Conservation (phyloP, 2,329 filamentous ascomycete genomes). For the Hypoxylon sp. region DNA sequence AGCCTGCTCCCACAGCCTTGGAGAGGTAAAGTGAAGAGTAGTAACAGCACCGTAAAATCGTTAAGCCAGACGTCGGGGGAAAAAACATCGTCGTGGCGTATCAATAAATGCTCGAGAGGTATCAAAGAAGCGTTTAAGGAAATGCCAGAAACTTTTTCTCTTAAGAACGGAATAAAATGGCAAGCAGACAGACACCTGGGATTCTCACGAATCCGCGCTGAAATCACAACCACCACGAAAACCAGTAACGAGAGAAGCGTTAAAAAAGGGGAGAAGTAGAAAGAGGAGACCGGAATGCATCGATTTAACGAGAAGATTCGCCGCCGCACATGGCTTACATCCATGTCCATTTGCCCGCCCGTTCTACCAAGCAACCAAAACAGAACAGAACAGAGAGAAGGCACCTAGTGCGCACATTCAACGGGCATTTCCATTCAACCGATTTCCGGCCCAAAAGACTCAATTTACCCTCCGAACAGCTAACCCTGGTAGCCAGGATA, state of each 20-base stretch:
- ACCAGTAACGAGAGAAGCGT: slow-evolving; percentile 33
- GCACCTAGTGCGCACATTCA: slow-evolving; percentile 27
- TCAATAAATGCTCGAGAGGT: slow-evolving; percentile 52
- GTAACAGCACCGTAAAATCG: slow-evolving; percentile 46
- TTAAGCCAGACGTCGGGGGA: slow-evolving; percentile 44
- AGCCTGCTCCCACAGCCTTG: slow-evolving; percentile 39
- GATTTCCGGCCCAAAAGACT: slow-evolving; percentile 22
- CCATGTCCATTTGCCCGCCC: slow-evolving; percentile 12
- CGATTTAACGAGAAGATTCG: slow-evolving; percentile 36
- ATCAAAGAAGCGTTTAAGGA: slow-evolving; percentile 52
- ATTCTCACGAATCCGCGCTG: slow-evolving; percentile 40
- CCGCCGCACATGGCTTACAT: slow-evolving; percentile 31
- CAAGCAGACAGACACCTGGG: slow-evolving; percentile 41
- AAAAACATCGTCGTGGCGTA: slow-evolving; percentile 45
- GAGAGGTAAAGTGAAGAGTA: slow-evolving; percentile 23
- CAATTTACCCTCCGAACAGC: slow-evolving; percentile 16
- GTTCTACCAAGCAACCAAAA: slow-evolving; percentile 34
- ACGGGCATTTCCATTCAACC: slow-evolving; percentile 30
- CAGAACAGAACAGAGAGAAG: slow-evolving; percentile 25
- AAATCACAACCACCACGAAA: slow-evolving; percentile 46
- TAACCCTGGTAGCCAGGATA: slow-evolving; percentile 75
- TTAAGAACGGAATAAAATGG: slow-evolving; percentile 46
- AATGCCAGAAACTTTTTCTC: slow-evolving; percentile 50
- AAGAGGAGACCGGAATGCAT: slow-evolving; percentile 43
- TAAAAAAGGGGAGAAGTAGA: slow-evolving; percentile 45